Base-by-base conservation (phyloP, 2,329 filamentous ascomycete genomes). In the Ascochyta fabae region DNA sequence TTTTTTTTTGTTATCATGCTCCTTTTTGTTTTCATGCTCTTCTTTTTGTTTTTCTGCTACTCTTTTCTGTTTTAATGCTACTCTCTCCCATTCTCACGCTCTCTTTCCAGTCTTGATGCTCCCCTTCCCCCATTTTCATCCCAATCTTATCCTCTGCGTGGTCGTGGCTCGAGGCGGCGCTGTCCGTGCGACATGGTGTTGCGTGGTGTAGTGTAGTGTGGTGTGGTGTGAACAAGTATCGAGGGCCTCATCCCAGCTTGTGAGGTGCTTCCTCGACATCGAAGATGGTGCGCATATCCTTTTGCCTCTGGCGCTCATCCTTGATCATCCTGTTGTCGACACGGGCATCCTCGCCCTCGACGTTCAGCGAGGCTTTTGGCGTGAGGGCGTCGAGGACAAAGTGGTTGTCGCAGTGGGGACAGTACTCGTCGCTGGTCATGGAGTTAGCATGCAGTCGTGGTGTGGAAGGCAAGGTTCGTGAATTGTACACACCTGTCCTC, bases 321-420 rank as follows among this genome's bases (percentile, higher is more conserved):
- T 89, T 96, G 67, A 99, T 81, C 91, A 99, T 97, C 57, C 86
- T 84, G 61, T 33, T 73, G 77, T 99, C 91, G 67, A 93, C 84
- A 57, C 95, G 84, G 3, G 88, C 88, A 78, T 99, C 96, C 60
- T 96, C 94, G 58, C 94, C 91, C 80, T 99, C 95, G 47, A 99
- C 85, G 64, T 93, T 86, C 47, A 99, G 79, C 33, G 89, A 85
- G 9, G 93, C 85, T 78, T 96, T 90, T 22, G 95, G 91, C 4
- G 89, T 91, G 66, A 89, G 78, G 47, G 95, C 96, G 4, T 98
- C 93, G 61, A 99, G 83, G 35, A 99, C 90, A 73, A 93, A 99
- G 78, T 99, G 96, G 80, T 99, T 99, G 75, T 99, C 95, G 81
- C 95, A 99, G 80, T 97, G 91, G 22, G 95, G 96, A 81, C 95